A percentile compares a stretch with the other conserved stretches of the same genome.
Evolutionary conservation across 2,329 filamentous ascomycete genomes (phyloP).

Genomic region (Pyrenochaeta sp.): DNA sequence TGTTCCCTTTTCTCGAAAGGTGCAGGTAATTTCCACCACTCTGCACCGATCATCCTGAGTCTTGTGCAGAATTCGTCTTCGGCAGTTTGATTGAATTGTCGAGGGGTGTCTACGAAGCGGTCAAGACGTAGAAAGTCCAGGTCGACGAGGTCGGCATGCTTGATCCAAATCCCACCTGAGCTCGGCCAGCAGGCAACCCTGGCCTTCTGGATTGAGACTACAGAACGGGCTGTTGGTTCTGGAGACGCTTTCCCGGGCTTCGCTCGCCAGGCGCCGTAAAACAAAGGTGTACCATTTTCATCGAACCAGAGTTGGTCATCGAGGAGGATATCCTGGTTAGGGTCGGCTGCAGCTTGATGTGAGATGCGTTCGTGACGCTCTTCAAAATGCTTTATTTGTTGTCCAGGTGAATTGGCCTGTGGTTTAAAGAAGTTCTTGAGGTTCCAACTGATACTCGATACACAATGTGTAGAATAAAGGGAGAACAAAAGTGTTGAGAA

Average conservation of each 20-base stretch:
- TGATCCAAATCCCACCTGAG: slow-evolving; percentile 7
- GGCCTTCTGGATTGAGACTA: not conserved
- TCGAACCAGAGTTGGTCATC: slow-evolving; percentile 1
- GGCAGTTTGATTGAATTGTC: slow-evolving; percentile 6
- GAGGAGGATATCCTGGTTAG: slow-evolving; percentile 1
- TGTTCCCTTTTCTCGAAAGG: slow-evolving; percentile 1
- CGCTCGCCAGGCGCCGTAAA: slow-evolving; percentile 6
- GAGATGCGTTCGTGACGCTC: slow-evolving; percentile 2
- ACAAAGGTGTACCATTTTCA: slow-evolving; percentile 1
- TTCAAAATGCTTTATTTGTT: not conserved
- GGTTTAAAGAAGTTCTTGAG: not conserved
- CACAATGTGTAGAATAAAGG: not conserved
- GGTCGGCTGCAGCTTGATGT: slow-evolving; percentile 5
- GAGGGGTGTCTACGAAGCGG: slow-evolving; percentile 1
- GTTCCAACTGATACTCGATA: not conserved
- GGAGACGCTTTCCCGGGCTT: not conserved
- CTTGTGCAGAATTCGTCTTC: slow-evolving; percentile 8
- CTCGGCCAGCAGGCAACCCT: slow-evolving; percentile 8
- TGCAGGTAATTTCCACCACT: slow-evolving; percentile 7
- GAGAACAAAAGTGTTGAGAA: not conserved
- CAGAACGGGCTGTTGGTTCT: slow-evolving; percentile 1
- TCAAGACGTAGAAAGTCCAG: slow-evolving; percentile 3
- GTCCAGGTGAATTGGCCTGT: not conserved
- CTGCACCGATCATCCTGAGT: slow-evolving; percentile 2
- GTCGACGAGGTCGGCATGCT: slow-evolving; percentile 6